Evolutionary conservation across 345 rosid species (phyloP), one percentile per base, ranked within the genome.

Genomic region (Dipteronia sinensis): DNA sequence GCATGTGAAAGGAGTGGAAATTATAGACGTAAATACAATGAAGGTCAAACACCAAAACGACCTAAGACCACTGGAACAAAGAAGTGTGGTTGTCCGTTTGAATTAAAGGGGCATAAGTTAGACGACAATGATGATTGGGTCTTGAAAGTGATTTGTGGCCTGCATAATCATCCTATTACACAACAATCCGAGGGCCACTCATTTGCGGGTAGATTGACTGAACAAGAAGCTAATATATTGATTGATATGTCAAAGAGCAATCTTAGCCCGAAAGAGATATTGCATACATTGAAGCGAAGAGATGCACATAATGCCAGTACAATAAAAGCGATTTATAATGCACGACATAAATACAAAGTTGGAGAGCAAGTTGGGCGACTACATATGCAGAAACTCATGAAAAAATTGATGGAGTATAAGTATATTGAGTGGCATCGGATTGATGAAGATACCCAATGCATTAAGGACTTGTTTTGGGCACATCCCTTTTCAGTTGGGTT

Each of bases 1-100:
- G 72, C 71, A 29, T 76, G 78, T 53, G 78, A 76, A 63, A 65
- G 78, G 61, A 67, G 78, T 76, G 78, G 78, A 15, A 31, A 64
- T 34, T 76, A 76, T 64, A 76, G 72, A 46, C 72, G 75, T 56
- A 72, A 65, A 49, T 76, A 22, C 13, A 12, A 69, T 13, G 72
- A 66, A 20, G 71, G 63, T 29, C 51, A 65, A 55, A 47, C 58
- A 53, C 67, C 67, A 8, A 76, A 76, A 65, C 71, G 78, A 51
- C 75, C 75, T 20, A 76, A 12, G 38, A 53, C 71, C 31, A 66
- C 47, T 0, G 78, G 78, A 17, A 76, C 78, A 16, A 76, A 76
- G 53, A 76, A 76, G 58, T 76, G 78, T 51, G 72, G 22, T 31
- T 76, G 78, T 51, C 72, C 78, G 27, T 76, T 76, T 67, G 58